Percentiles rank a stretch among this genome's conserved stretches.
These are phyloP conservation scores for Saccharata proteae DNA, from an alignment of 2,329 filamentous ascomycete genomes.

Conservation along the genomic window DNA sequence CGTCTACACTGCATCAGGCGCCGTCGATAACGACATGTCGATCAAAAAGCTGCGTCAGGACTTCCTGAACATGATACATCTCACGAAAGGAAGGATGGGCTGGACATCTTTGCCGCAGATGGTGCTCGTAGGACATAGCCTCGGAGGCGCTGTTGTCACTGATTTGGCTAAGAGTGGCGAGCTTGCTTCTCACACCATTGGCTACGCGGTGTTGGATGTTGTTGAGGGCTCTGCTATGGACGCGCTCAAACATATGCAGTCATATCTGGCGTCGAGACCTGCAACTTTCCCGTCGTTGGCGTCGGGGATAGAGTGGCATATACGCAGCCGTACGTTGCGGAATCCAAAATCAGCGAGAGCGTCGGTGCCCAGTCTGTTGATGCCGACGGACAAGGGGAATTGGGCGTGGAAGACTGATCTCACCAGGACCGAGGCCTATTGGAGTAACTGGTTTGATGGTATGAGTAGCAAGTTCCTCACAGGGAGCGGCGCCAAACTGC, in stretches of 20 bases:
- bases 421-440: conserved; percentile 72
- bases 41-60: conserved; percentile 64
- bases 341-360: conserved; percentile 73
- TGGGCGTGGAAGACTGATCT: conserved; percentile 86
- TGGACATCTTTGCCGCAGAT: conserved; percentile 66
- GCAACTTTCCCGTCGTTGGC: conserved; percentile 63
- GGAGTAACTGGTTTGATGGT: conserved; percentile 87
- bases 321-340: conserved; percentile 74
- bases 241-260: conserved; percentile 86
- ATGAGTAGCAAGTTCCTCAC: conserved; percentile 79
- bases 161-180: conserved; percentile 59
- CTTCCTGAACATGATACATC: conserved; percentile 54
- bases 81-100: conserved; percentile 54
- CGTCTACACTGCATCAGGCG: conserved; percentile 26
- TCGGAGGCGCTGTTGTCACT: conserved; percentile 84
- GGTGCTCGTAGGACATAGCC: conserved; percentile 79
- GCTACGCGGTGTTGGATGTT: conserved; percentile 84
- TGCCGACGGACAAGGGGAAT: conserved; percentile 24
- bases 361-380: conserved; percentile 73
- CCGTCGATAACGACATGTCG: conserved; percentile 49
- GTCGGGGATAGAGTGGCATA: conserved; percentile 86
- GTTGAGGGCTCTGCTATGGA: conserved; percentile 94
- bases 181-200: conserved; percentile 59
- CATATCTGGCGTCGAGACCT: conserved; percentile 74
- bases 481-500: conserved; percentile 69